These are phyloP conservation scores for Coemansia sp. DNA, from an alignment of 192 early-diverging fungal genomes.

Conservation along the genomic window DNA sequence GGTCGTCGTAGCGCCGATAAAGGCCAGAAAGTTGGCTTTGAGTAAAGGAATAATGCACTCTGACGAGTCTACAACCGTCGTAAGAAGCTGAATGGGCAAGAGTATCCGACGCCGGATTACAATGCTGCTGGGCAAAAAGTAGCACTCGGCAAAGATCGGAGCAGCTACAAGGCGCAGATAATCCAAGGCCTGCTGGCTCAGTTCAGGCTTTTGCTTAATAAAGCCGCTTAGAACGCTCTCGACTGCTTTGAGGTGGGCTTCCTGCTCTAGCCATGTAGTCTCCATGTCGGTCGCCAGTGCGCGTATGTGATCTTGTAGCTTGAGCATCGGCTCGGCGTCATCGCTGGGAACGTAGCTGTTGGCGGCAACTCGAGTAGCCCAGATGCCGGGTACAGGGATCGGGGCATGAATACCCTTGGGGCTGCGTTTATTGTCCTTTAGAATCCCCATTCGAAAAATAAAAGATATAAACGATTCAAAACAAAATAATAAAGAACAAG, in stretches of 20 bases:
- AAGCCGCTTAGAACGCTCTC: conserved; percentile 8
- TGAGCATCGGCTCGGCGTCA: neutral
- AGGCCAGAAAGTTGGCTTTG: conserved; percentile 42
- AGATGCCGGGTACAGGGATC: conserved; percentile 46
- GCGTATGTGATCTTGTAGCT: conserved; percentile 16
- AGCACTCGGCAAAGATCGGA: conserved; percentile 51
- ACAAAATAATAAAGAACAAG: neutral
- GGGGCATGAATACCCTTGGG: conserved; percentile 37
- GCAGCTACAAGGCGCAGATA: conserved; percentile 38
- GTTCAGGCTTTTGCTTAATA: neutral
- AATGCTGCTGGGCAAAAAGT: conserved; percentile 37
- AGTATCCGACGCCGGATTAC: conserved; percentile 37
- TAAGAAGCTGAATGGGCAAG: conserved; percentile 33
- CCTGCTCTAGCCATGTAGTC: conserved; percentile 49
- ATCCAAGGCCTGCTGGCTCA: conserved; percentile 6
- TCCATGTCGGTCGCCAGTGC: conserved; percentile 2
- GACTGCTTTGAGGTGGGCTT: conserved; percentile 33
- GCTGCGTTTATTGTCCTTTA: conserved; percentile 30
- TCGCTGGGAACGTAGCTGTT: neutral
- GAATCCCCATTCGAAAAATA: conserved; percentile 37
- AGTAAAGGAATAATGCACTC: conserved; percentile 20
- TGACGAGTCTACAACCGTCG: conserved; percentile 24
- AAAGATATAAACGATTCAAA: neutral
- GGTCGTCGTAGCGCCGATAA: conserved; percentile 19
- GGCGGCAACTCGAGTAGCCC: conserved; percentile 14